A percentile compares a stretch with the other conserved stretches of the same genome.
Conservation (phyloP, 441 rosid species). For the Populus hybrid region DNA sequence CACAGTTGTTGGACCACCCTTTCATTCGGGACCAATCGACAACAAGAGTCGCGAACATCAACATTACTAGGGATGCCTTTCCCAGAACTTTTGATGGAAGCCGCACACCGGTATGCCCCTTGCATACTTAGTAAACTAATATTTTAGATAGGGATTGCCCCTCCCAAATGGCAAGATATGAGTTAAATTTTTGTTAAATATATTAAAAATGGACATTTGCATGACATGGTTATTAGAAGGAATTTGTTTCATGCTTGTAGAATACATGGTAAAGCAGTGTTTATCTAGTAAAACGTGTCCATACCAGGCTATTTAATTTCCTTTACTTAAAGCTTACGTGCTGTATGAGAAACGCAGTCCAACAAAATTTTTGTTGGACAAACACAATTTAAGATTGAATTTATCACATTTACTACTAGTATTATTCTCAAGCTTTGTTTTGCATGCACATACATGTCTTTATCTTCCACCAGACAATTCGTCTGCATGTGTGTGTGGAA, state of each 20-base stretch:
- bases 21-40: slow-evolving; percentile 62
- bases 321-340: background rate
- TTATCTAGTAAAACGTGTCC: background rate
- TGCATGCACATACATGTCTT: background rate
- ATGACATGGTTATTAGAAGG: background rate
- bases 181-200: background rate
- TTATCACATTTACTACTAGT: background rate
- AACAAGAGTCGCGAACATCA: slow-evolving; percentile 45
- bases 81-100: slow-evolving; percentile 60
- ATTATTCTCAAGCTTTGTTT: background rate
- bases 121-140: slow-evolving; percentile 1
- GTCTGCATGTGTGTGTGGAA: background rate
- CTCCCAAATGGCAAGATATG: background rate
- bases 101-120: slow-evolving; percentile 57
- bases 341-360: background rate
- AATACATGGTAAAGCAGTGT: background rate
- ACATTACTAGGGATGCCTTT: slow-evolving; percentile 51
- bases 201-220: background rate
- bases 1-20: slow-evolving; percentile 67
- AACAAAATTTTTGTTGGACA: background rate
- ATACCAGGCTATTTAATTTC: background rate
- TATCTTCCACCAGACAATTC: background rate
- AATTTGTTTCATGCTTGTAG: background rate
- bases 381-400: background rate
- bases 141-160: background rate